Evolutionary conservation across 2,329 filamentous ascomycete genomes (phyloP).

Genomic region (Penicillium janthinellum): DNA sequence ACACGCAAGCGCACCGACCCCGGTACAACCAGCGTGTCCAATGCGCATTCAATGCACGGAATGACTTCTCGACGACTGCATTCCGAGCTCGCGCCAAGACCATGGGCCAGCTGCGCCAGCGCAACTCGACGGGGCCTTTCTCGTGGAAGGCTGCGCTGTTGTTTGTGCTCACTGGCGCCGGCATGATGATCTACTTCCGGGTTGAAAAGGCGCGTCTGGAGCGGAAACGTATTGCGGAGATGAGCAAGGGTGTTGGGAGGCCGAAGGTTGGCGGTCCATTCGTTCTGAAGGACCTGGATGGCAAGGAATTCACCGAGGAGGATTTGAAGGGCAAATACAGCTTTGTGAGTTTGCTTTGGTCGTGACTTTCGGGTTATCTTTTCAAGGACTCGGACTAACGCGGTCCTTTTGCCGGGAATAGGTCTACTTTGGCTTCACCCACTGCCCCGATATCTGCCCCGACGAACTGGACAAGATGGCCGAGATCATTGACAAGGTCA

Average conservation of each 20-base stretch:
- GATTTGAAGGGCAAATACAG: constrained; percentile 83
- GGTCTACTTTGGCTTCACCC: constrained; percentile 98
- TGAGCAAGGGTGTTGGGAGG: constrained; percentile 86
- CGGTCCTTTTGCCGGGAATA: constrained; percentile 37
- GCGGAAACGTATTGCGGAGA: constrained; percentile 83
- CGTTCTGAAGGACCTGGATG: constrained; percentile 77
- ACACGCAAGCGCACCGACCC: constrained; percentile 26
- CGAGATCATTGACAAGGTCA: constrained; percentile 77
- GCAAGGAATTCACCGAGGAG: constrained; percentile 72
- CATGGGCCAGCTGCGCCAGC: constrained; percentile 44
- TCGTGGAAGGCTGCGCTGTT: constrained; percentile 87
- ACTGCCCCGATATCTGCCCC: constrained; percentile 97
- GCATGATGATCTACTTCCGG: constrained; percentile 87
- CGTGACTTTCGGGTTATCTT: too few species aligned
- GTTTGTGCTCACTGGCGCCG: constrained; percentile 76
- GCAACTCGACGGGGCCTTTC: constrained; percentile 65
- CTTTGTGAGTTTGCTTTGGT: constrained; percentile 41
- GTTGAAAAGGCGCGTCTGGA: constrained; percentile 90
- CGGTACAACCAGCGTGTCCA: constrained; percentile 16
- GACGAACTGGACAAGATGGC: constrained; percentile 99
- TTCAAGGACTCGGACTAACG: constrained; percentile 4
- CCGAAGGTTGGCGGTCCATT: constrained; percentile 93
- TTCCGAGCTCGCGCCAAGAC: constrained; percentile 34
- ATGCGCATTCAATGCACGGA: constrained; percentile 13
- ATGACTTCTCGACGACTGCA: constrained; percentile 34